Evolutionary conservation across 768 basidiomycete species (phyloP).

Genomic region (Lentinula sp.): DNA sequence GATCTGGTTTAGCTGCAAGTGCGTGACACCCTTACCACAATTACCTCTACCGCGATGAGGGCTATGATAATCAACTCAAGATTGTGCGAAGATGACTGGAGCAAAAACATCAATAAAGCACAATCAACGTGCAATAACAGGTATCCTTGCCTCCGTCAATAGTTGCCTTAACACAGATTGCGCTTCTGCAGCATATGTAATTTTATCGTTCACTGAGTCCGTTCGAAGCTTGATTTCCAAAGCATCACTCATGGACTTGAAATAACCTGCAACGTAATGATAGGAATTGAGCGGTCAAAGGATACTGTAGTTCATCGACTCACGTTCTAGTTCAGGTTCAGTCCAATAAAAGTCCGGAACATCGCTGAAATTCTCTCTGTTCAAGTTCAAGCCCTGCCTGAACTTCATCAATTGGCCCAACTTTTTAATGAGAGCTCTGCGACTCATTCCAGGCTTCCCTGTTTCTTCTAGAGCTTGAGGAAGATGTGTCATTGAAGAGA

Average conservation of each 20-base stretch:
- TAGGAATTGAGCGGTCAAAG: neutral
- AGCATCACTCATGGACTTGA: conserved; percentile 78
- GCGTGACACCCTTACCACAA: conserved; percentile 54
- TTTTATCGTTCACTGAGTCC: conserved; percentile 83
- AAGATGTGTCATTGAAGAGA: conserved; percentile 74
- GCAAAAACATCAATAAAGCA: neutral
- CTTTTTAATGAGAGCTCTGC: conserved; percentile 85
- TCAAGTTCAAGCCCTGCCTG: conserved; percentile 87
- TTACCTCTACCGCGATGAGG: conserved; percentile 92
- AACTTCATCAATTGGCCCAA: conserved; percentile 89
- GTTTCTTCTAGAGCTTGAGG: conserved; percentile 72
- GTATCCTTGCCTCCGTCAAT: conserved; percentile 64
- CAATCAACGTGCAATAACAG: neutral
- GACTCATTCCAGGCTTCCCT: conserved; percentile 77
- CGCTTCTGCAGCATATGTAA: conserved; percentile 82
- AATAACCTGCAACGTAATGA: conserved; percentile 46
- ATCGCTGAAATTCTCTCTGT: conserved; percentile 83
- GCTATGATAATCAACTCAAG: conserved; percentile 96
- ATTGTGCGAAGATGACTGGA: conserved; percentile 77
- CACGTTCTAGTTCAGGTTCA: conserved; percentile 84
- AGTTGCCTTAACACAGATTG: conserved; percentile 88
- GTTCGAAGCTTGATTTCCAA: conserved; percentile 84
- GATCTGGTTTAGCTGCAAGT: neutral
- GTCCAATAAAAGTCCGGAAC: conserved; percentile 93
- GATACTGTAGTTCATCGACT: conserved; percentile 12